A percentile compares a stretch with the other conserved stretches of the same genome.
Conservation (phyloP, 176 grass and related monocot genomes). For the Paspalum vaginatum region DNA sequence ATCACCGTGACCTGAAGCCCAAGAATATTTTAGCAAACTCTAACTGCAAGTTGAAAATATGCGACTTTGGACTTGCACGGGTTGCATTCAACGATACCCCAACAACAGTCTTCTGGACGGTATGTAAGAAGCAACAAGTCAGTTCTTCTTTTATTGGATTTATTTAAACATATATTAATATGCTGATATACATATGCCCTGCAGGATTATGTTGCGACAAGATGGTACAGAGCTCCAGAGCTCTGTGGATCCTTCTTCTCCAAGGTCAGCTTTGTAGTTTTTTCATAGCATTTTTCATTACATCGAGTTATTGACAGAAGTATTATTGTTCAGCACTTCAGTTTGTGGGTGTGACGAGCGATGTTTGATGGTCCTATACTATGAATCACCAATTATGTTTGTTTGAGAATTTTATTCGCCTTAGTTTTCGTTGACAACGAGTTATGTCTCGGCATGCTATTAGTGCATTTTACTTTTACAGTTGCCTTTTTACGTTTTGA, state of each 20-base stretch:
- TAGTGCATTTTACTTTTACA: not conserved
- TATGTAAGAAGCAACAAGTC: slow-evolving; percentile 46
- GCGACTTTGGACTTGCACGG: slow-evolving; percentile 96
- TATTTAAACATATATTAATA: not conserved
- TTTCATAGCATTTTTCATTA: slow-evolving; percentile 21
- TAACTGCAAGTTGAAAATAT: slow-evolving; percentile 99
- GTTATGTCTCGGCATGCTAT: slow-evolving; percentile 8
- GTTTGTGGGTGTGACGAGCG: not conserved
- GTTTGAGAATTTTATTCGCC: not conserved
- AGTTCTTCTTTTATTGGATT: slow-evolving; percentile 17
- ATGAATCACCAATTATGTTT: not conserved
- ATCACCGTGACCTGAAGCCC: slow-evolving; percentile 95
- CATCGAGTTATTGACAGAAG: not conserved
- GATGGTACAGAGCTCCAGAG: slow-evolving; percentile 99
- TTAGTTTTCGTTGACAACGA: not conserved
- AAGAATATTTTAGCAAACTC: slow-evolving; percentile 99
- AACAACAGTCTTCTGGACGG: slow-evolving; percentile 97
- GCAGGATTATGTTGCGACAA: slow-evolving; percentile 99
- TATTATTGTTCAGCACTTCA: not conserved
- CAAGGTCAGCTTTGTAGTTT: slow-evolving; percentile 52
- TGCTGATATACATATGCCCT: slow-evolving; percentile 28
- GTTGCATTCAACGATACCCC: slow-evolving; percentile 92
- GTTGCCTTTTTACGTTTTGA: not conserved
- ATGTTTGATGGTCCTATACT: not conserved
- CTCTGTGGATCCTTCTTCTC: slow-evolving; percentile 98